phyloP scores from a whole-genome alignment of 164 flowering plant species.

The Saururus chinensis region DNA sequence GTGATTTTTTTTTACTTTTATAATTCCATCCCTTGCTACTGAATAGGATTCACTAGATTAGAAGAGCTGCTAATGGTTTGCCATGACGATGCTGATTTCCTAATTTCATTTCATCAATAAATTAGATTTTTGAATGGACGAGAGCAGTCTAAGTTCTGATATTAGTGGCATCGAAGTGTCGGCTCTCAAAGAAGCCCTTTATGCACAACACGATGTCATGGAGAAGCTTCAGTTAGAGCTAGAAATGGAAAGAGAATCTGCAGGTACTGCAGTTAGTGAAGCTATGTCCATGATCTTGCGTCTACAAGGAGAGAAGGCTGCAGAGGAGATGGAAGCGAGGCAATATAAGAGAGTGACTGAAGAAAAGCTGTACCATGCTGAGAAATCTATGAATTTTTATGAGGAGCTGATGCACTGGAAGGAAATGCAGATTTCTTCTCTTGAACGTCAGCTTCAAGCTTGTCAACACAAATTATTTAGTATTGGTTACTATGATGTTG shows the following conservation, averaged over 20 bases:
- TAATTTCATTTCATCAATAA: too few species aligned
- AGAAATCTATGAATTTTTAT: slow-evolving; percentile 42
- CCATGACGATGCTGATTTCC: too few species aligned
- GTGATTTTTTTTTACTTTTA: too few species aligned
- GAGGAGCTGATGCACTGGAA: slow-evolving; percentile 59
- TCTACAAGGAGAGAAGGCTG: slow-evolving; percentile 77
- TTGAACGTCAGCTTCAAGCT: slow-evolving; percentile 68
- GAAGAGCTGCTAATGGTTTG: too few species aligned
- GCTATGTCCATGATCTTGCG: slow-evolving; percentile 79
- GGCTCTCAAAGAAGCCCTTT: slow-evolving; percentile 52
- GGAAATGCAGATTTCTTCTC: slow-evolving; percentile 75
- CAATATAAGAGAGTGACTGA: slow-evolving; percentile 86
- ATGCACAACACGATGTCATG: slow-evolving; percentile 55
- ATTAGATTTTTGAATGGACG: slow-evolving; percentile 18
- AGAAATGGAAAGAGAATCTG: slow-evolving; percentile 81
- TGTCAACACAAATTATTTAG: slow-evolving; percentile 51
- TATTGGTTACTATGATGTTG: slow-evolving; percentile 46
- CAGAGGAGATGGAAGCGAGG: slow-evolving; percentile 66
- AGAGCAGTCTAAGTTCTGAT: slow-evolving; percentile 5
- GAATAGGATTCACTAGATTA: too few species aligned
- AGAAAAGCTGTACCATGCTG: slow-evolving; percentile 63
- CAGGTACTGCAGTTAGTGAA: slow-evolving; percentile 69
- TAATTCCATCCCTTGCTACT: too few species aligned
- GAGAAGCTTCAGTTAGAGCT: slow-evolving; percentile 61
- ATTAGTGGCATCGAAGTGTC: slow-evolving; percentile 24